Evolutionary conservation across 1,284 basidiomycete genomes (phyloP), one percentile per base, ranked within the genome.

Genomic region (Mycena citricolor): DNA sequence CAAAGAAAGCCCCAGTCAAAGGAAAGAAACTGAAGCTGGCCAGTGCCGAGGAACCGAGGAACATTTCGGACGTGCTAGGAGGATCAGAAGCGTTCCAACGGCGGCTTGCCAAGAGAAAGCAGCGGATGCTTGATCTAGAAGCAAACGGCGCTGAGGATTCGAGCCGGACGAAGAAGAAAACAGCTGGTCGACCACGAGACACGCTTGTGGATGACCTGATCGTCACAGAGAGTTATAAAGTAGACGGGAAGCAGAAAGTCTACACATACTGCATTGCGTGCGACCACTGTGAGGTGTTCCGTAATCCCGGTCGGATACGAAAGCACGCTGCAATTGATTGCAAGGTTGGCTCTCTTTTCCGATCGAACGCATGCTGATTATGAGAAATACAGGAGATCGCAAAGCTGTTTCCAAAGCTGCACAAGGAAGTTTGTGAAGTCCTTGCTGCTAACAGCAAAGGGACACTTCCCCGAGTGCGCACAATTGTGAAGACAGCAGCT

Each of bases 251-350:
- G 14, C 5, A 32, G 2, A 38, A 42, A 6, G 11, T 4, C 2
- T n/a, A 35, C n/a, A 13, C 21, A 8, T 47, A 47, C 20, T 47
- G 44, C 13, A 36, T 47, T 36, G 44, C n/a, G 10, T 42, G 44
- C 24, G 39, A 37, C 24, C 14, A 30, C 10, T 34, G 44, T 4
- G 33, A 24, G 8, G 8, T 32, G n/a, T 26, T 36, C 22, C 38
- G 44, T n/a, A 42, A 36, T 31, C 39, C 44, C 20, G 25, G 20
- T 13, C 39, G 29, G 5, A 47, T 47, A 13, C 25, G 42, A 19
- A 28, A 23, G 11, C 45, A 47, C n/a, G n/a, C n/a, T 42, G 45
- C 39, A 14, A 10, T 34, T 14, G 3, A 42, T 16, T 47, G 44
- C 32, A 13, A 17, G 32, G 44, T 40, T 25, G 30, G 30, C 25